Percentiles rank a stretch among this genome's conserved stretches.
phyloP scores from a whole-genome alignment of 2,329 filamentous ascomycete species.

The Penicillium sp. region DNA sequence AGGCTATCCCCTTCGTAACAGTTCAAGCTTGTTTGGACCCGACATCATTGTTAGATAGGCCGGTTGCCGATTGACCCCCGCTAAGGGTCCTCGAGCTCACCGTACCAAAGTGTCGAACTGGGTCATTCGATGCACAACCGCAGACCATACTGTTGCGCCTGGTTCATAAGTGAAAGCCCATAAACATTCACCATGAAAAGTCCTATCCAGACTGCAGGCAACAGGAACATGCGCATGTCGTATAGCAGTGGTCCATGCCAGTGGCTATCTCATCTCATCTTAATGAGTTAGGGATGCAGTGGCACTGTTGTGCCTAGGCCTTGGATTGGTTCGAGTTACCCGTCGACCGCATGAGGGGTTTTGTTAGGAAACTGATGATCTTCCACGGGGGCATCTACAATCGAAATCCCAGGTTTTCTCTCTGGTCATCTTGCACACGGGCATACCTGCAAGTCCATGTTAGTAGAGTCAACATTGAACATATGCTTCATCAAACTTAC shows the following conservation, averaged over 20 bases:
- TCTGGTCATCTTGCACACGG: conserved; percentile 10
- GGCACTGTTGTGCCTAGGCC: not conserved
- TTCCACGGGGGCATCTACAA: not conserved
- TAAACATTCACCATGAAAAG: too few species aligned
- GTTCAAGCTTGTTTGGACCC: not conserved
- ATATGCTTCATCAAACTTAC: conserved; percentile 1
- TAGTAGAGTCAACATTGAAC: not conserved
- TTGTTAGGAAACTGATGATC: not conserved
- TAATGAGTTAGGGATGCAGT: not conserved
- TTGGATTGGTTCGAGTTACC: not conserved
- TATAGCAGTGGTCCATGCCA: not conserved
- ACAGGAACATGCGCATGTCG: not conserved
- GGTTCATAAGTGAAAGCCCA: too few species aligned
- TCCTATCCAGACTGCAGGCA: not conserved
- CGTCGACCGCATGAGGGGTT: too few species aligned
- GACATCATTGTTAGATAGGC: not conserved
- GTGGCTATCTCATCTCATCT: not conserved
- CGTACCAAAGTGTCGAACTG: not conserved
- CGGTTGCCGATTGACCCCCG: not conserved
- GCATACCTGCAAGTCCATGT: conserved; percentile 8
- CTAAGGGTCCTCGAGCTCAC: not conserved
- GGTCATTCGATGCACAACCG: not conserved
- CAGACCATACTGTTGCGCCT: not conserved
- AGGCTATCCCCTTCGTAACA: not conserved
- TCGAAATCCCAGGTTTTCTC: conserved; percentile 1